A percentile compares a stretch with the other conserved stretches of the same genome.
These are phyloP conservation scores for Cystobasidium ongulense DNA, from an alignment of 768 basidiomycete genomes.

Conservation along the genomic window DNA sequence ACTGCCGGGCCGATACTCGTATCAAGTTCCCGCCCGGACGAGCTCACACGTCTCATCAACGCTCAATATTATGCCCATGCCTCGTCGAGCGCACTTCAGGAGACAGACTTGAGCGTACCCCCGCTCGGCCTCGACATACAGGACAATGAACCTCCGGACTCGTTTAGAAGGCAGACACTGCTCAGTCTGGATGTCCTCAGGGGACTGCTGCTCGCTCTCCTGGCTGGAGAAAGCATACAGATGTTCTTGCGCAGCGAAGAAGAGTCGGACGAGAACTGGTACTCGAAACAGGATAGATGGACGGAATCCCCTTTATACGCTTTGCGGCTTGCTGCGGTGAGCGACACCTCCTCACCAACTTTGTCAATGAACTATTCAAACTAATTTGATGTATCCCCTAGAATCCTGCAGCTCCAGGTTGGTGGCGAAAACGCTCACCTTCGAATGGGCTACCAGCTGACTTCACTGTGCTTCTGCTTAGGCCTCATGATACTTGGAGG, in stretches of 20 bases:
- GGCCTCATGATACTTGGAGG: constrained; percentile 21
- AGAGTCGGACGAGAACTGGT: constrained; percentile 31
- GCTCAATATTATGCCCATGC: constrained; percentile 11
- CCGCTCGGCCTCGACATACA: constrained; percentile 10
- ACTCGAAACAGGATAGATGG: constrained; percentile 22
- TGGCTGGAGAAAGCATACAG: constrained; percentile 24
- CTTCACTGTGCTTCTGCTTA: neutral
- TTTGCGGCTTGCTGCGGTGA: constrained; percentile 10
- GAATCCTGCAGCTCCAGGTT: constrained; percentile 30
- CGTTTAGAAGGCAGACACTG: constrained; percentile 18
- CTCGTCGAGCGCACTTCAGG: constrained; percentile 7
- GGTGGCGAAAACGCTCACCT: neutral
- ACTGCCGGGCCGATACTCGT: constrained; percentile 18
- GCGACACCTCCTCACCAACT: neutral
- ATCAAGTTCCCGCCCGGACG: neutral
- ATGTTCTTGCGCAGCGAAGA: constrained; percentile 18
- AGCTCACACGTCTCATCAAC: neutral
- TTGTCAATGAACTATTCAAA: no score
- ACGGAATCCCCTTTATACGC: constrained; percentile 27
- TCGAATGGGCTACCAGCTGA: neutral
- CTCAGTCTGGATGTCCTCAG: constrained; percentile 17
- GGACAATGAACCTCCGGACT: constrained; percentile 16
- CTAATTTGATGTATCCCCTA: neutral
- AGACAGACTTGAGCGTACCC: constrained; percentile 5
- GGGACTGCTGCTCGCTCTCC: constrained; percentile 15